Base-by-base conservation (phyloP, 345 rosid genomes). In the Acer negundo region DNA sequence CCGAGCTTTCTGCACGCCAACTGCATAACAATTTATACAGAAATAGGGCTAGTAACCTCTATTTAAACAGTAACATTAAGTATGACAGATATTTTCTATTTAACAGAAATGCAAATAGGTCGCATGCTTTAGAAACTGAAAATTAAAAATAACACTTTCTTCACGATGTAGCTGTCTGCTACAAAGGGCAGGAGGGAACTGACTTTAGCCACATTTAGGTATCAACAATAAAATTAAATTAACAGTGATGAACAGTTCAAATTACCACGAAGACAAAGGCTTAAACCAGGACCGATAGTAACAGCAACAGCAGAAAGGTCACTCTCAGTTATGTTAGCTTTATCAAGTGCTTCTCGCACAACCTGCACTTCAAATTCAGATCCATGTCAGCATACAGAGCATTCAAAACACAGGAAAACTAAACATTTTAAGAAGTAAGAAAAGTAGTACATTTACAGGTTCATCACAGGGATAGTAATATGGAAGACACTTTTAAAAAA, bases 241-340 rank as follows among this genome's bases (percentile, higher is more conserved):
- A 26, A 23, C 19, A n/a, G 42, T 42, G 56, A 67, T 31, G 35
- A 10, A 12, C 31, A 12, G 15, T 6, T 53, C 44, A 77, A 62
- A 80, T 84, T 90, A 95, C 99, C 98, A 0, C 97, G 95, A 80
- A 95, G 96, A 79, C 98, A 95, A 55, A 95, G 96, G 82, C 99
- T 85, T 79, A 95, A 87, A 79, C 98, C 98, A 79, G 99, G 99
- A 78, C 99, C 99, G 85, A 93, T 93, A 70, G 99, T 95, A 76
- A 95, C 99, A 82, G 99, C 99, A 86, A 95, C 89, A 11, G 97
- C 99, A 83, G 99, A 90, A 73, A 95, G 85, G 81, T 95, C 89
- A 19, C 78, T 76, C 80, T 82, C 96, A 19, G 87, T 85, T 75
- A 95, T 53, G 79, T 87, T 86, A 67, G 97, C 96, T 80, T 79